Base-by-base conservation (phyloP, 495 filamentous ascomycete species). In the Xylaria telfairii region DNA sequence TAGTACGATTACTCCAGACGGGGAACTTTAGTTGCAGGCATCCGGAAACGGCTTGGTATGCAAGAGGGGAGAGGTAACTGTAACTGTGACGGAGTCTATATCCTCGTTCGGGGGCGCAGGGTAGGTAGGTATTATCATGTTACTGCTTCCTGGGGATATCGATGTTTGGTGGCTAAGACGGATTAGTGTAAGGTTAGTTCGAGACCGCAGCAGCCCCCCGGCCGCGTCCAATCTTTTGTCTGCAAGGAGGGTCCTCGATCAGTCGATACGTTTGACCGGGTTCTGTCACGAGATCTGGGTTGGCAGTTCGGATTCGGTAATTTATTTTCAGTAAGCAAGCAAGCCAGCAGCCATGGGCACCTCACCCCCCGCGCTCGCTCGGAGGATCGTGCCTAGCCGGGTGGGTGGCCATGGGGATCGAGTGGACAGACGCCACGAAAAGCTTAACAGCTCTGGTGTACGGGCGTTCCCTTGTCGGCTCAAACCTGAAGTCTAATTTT, bases 281-380 rank as follows among this genome's bases (percentile, higher is more conserved):
- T 3, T 8, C 21, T 51, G 28, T 66, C 64, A 66, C 64, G 64
- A 66, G 47, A 66, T 66, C 47, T 32, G 21, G 47, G 41, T 65
- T 24, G 46, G 54, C 32, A 53, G 30, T 32, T 53, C 63, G n/a
- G 46, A 54, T 42, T 47, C 26, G 64, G 64, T 54, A 66, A 66
- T 41, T 30, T 7, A 66, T 41, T 30, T 7, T 53, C 30, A 46
- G 61, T 66, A 51, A 32, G 28, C 42, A 39, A 42, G 37, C 12
- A 42, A 30, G 7, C n/a, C 21, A 21, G 21, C 21, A 26, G n/a
- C 49, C 10, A 46, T 28, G 37, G 37, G 59, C 34, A 42, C 19
- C 6, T 15, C 3, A 2, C 46, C 49, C 59, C 59, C 32, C 28
- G 26, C 56, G 28, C 30, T 21, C 46, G 56, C 56, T 37, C 15